Evolutionary conservation across 2,329 filamentous ascomycete genomes (phyloP).

Genomic region (Fusarium subtropicale): DNA sequence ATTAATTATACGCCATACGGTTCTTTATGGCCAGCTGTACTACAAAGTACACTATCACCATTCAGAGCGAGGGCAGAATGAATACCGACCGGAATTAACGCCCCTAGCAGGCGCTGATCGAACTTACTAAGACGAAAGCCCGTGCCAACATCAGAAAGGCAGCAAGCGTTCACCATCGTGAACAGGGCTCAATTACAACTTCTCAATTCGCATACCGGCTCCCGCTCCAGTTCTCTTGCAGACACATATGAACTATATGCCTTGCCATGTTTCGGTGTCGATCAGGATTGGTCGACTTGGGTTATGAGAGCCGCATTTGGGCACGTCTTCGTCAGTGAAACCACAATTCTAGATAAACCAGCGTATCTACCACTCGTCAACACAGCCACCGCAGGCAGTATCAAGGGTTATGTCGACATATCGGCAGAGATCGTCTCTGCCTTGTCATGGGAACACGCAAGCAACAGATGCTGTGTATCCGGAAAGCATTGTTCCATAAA

Average conservation of each 20-base stretch:
- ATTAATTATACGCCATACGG: conserved; percentile 41
- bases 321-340: conserved; percentile 31
- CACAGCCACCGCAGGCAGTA: not conserved
- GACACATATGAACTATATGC: conserved; percentile 1
- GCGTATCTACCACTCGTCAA: not conserved
- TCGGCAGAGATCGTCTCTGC: conserved; percentile 9
- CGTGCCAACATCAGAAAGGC: conserved; percentile 16
- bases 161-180: conserved; percentile 15
- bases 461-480: conserved; percentile 27
- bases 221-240: not conserved
- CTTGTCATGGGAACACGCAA: conserved; percentile 25
- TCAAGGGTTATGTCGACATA: conserved; percentile 12
- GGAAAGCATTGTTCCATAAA: conserved; percentile 5
- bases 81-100: conserved; percentile 36
- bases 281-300: conserved; percentile 19
- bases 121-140: conserved; percentile 37
- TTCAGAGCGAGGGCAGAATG: conserved; percentile 28
- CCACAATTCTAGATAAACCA: conserved; percentile 13
- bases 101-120: conserved; percentile 11
- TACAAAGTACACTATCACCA: not conserved
- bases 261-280: conserved; percentile 10
- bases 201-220: not conserved
- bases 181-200: conserved; percentile 8
- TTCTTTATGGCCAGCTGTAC: conserved; percentile 3
- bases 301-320: conserved; percentile 20